These are phyloP conservation scores for Neospermospora avenae DNA, from an alignment of 2,329 filamentous ascomycete genomes.

Conservation along the genomic window DNA sequence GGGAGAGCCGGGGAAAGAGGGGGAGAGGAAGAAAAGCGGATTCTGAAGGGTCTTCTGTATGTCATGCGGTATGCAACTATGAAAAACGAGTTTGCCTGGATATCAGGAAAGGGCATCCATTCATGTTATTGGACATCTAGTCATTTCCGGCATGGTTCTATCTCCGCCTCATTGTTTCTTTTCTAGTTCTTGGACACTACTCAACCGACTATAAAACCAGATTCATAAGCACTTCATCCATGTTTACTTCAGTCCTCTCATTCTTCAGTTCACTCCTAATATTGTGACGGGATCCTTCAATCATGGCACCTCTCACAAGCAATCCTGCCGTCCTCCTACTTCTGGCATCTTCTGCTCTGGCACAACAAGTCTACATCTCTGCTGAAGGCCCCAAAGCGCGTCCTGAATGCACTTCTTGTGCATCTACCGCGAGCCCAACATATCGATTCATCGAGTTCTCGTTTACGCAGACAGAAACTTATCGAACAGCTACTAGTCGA, in stretches of 20 bases:
- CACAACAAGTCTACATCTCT: slow-evolving; percentile 5
- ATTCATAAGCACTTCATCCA: too few species aligned
- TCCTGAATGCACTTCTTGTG: not conserved
- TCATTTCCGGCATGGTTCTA: too few species aligned
- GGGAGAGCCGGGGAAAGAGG: too few species aligned
- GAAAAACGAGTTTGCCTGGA: too few species aligned
- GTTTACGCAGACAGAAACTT: slow-evolving; percentile 40
- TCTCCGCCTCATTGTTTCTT: too few species aligned
- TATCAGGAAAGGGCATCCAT: too few species aligned
- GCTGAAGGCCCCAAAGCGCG: not conserved
- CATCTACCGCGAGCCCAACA: not conserved
- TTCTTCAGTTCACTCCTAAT: not conserved
- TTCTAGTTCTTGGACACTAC: too few species aligned
- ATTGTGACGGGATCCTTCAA: not conserved
- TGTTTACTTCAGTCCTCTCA: not conserved
- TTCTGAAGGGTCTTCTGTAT: too few species aligned
- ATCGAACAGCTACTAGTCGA: slow-evolving; percentile 38
- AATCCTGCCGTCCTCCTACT: not conserved
- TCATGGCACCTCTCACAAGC: not conserved
- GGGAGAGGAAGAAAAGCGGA: too few species aligned
- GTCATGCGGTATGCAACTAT: too few species aligned
- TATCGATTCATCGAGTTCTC: slow-evolving; percentile 24
- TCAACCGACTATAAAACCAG: too few species aligned
- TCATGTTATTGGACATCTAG: too few species aligned
- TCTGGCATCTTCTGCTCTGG: not conserved